Base-by-base conservation (phyloP, 140 eudicot genomes). In the Stevia rebaudiana region DNA sequence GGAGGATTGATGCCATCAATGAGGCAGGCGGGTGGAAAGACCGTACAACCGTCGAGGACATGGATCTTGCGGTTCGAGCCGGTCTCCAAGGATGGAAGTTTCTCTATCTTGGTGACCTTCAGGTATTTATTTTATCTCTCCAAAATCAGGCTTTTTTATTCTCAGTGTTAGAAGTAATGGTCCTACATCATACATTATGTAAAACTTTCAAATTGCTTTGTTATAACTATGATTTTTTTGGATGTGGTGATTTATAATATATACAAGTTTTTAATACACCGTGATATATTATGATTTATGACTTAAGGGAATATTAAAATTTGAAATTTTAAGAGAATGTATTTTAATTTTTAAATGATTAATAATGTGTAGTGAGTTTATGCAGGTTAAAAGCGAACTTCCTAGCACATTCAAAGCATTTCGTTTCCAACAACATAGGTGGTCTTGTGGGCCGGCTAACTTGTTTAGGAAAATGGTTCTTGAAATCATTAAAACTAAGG, bases 11-110 rank as follows among this genome's bases (percentile, higher is more conserved):
- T 0, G 98, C 98, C 1, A 92, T 92, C 61, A 85, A 78, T 47
- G 98, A 92, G 54, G 98, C 98, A 0, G 98, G 98, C 33, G 98
- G 98, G 5, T 92, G 98, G 98, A 92, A 92, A 43, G 98, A 92
- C 37, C 65, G 98, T 57, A 92, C 98, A 15, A 92, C 98, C 3
- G 98, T 92, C 0, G 98, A 92, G 75, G 96, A 91, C 74, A 91
- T 91, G 98, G 96, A 91, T 76, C 98, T 91, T 73, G 98, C 96
- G 35, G 98, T 87, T 31, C 78, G 98, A 18, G 98, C 98, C 37
- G 84, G 98, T 65, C 96, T 91, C 25, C 82, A 79, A 36, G 98
- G 98, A 65, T 92, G 98, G 98, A 88, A 92, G 55, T 92, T 92
- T 60, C 69, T 92, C 1, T 92, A 92, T 79, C 87, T 92, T 15